Base-by-base conservation (phyloP, 2,329 filamentous ascomycete genomes). In the Cladosporium sp. region DNA sequence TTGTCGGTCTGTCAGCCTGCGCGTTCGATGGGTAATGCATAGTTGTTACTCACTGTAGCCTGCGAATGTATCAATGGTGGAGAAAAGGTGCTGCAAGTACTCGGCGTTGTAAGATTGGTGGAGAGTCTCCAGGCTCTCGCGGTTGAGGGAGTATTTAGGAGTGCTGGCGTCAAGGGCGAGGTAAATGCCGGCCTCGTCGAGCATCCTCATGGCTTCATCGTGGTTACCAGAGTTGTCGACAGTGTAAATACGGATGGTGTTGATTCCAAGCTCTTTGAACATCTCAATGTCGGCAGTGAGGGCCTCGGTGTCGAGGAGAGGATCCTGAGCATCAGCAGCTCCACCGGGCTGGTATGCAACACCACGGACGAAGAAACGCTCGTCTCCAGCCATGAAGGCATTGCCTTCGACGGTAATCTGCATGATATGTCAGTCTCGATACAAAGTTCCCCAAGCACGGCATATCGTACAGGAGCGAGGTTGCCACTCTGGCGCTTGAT, bases 231-330 rank as follows among this genome's bases (percentile, higher is more conserved):
- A 88, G 85, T 96, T 97, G 83, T 97, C 93, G 72, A 95, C 88
- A n/a, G 90, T 92, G 85, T 97, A 97, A 69, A 96, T 90, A 78
- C 93, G 92, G 76, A 97, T 85, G 21, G 92, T 92, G 84, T 97
- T 97, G 80, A 96, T 83, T 61, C 92, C 92, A 58, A 97, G 84
- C 69, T 92, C 85, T 82, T 91, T 86, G 87, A 97, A 96, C 75
- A 91, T 83, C 65, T 82, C 80, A 72, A 96, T 90, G 75, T 96
- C 92, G 70, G 92, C 90, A 76, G 86, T 84, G 85, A 93, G 96
- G 73, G 84, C 80, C 1, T 79, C 79, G 31, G 82, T 75, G 72
- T 96, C 89, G 68, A 91, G 88, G 62, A 97, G 88, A 68, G 93
- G 92, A 75, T 97, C 93, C 61, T 81, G 79, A 44, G 86, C 79